Percentiles rank a stretch among this genome's conserved stretches.
Evolutionary conservation across 345 rosid genomes (phyloP).

Genomic region (Bruguiera sexangula): DNA sequence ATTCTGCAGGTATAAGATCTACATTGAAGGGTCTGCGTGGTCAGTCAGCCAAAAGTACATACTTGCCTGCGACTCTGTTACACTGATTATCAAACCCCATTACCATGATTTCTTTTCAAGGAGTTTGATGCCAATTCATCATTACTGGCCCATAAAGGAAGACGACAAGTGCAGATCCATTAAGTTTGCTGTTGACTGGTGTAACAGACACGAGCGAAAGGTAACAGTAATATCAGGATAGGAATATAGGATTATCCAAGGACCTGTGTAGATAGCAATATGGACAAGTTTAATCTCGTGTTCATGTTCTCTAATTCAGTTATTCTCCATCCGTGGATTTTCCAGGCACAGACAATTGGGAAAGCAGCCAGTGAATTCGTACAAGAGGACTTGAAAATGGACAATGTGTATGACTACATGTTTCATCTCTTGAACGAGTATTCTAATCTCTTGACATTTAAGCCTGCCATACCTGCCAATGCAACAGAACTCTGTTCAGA

Average conservation of each 20-base stretch:
- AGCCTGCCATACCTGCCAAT: constrained; percentile 18
- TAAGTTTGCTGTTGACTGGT: constrained; percentile 35
- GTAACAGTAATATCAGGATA: neutral
- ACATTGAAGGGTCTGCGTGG: constrained; percentile 35
- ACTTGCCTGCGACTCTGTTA: constrained; percentile 29
- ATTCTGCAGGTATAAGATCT: constrained; percentile 27
- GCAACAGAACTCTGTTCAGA: constrained; percentile 24
- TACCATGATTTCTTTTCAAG: constrained; percentile 33
- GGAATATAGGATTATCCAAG: no score
- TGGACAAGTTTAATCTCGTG: no score
- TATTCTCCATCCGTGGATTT: neutral
- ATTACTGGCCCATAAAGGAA: constrained; percentile 27
- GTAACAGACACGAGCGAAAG: constrained; percentile 20
- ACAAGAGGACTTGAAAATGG: constrained; percentile 25
- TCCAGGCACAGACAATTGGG: constrained; percentile 28
- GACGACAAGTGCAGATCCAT: constrained; percentile 29
- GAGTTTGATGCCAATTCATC: constrained; percentile 17
- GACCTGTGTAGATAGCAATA: no score
- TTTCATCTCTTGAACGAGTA: constrained; percentile 30
- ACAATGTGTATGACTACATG: constrained; percentile 32
- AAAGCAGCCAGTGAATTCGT: constrained; percentile 29
- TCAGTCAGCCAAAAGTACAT: constrained; percentile 35
- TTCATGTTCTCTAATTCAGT: neutral
- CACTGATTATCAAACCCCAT: constrained; percentile 26
- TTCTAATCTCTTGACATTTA: constrained; percentile 26